Conservation (phyloP, 345 rosid genomes). For the Pistacia atlantica region DNA sequence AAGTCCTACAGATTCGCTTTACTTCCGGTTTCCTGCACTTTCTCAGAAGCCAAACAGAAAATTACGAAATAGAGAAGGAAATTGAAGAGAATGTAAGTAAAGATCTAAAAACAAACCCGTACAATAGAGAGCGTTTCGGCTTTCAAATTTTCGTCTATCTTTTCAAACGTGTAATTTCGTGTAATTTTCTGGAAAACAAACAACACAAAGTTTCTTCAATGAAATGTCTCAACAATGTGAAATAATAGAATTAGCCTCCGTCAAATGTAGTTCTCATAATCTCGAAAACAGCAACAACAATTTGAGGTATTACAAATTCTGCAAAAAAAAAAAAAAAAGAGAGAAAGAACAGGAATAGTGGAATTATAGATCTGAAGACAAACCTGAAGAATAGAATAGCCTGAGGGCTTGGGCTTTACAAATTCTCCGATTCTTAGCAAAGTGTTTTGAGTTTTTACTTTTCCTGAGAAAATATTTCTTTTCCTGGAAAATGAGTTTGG, state of each 20-base stretch:
- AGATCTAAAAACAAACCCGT: slow-evolving; percentile 32
- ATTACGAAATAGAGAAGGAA: background rate
- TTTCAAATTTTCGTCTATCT: background rate
- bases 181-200: slow-evolving; percentile 17
- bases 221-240: background rate
- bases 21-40: slow-evolving; percentile 1
- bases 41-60: background rate
- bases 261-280: background rate
- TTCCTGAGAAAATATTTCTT: slow-evolving; percentile 8
- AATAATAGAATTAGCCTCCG: background rate
- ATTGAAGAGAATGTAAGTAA: background rate
- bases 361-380: slow-evolving; percentile 13
- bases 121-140: background rate
- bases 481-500: slow-evolving; percentile 13
- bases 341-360: background rate
- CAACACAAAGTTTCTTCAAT: background rate
- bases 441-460: background rate
- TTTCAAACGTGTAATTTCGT: background rate
- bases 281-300: background rate
- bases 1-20: background rate
- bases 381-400: slow-evolving; percentile 25
- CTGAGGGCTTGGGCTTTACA: background rate
- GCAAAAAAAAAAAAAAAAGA: background rate
- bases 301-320: background rate
- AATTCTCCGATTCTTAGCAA: background rate